Base-by-base conservation (phyloP, 1,284 basidiomycete genomes). In the Melampsora larici-populina region DNA sequence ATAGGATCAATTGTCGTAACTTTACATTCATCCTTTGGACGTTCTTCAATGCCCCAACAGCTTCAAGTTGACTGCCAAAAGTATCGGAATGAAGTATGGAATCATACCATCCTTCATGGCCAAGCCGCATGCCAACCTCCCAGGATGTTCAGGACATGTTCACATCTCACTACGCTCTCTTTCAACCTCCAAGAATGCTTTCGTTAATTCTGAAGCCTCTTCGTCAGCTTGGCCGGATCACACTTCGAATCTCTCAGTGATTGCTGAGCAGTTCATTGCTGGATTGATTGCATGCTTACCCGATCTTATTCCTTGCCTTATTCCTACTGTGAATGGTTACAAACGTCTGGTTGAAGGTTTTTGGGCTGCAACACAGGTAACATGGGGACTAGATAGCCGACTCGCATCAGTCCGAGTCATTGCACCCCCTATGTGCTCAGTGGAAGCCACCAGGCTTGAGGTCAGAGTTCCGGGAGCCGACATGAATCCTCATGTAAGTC, bases 51-150 rank as follows among this genome's bases (percentile, higher is more conserved):
- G 1, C 6, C 15, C 26, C 15, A 18, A 43, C 7, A 78, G 75
- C 36, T 98, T 94, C 89, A 99, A 99, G 84, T 92, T 91, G 81
- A 85, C 93, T 17, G 92, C 93, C 7, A 97, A 97, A 86, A 94
- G 92, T 80, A 85, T 96, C 2, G 95, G 95, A 0, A 93, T 97
- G 88, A 89, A 91, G 83, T 87, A 91, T 80, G 92, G 91, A 9
- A 88, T 99, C 73, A 88, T 93, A 66, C 95, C 95, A 0, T 96
- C 93, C 78, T 99, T 99, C 84, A 98, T 99, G 96, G 95, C 96
- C 0, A 97, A 97, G 82, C 96, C 36, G 21, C 79, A 81, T 66
- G 78, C 79, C 58, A 70, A 78, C 46, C 63, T 80, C 13, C 82
- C 79, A 31, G 81, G 65, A 65, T 82, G 70, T 80, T 81, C 70